Conservation (phyloP, 106 monocot species). For the Vanilla planifolia region DNA sequence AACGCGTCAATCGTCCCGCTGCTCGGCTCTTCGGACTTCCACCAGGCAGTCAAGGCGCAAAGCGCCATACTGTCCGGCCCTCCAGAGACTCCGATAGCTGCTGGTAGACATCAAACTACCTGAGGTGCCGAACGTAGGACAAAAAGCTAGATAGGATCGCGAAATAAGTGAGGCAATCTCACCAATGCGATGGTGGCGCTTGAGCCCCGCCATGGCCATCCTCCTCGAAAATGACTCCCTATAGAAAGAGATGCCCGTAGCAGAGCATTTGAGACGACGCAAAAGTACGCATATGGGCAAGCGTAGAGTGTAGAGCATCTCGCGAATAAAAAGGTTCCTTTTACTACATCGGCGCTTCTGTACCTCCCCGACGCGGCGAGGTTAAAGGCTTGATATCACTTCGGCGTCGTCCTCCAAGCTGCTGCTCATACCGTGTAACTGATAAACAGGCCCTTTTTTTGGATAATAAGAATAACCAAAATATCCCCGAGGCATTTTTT, state of each 20-base stretch:
- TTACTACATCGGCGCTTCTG: too few relatives aligned
- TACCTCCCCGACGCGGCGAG: too few relatives aligned
- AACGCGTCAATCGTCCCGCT: constrained; percentile 7
- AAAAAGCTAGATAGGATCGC: not conserved
- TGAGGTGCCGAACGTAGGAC: not conserved
- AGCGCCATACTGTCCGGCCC: constrained; percentile 96
- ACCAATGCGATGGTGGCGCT: constrained; percentile 89
- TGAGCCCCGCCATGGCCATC: constrained; percentile 88
- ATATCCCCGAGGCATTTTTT: too few relatives aligned
- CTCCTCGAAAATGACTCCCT: constrained; percentile 54
- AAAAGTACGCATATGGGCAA: constrained; percentile 22
- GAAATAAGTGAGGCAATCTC: not conserved
- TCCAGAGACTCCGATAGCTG: constrained; percentile 93
- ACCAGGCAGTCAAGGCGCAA: constrained; percentile 64
- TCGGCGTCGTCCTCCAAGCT: too few relatives aligned
- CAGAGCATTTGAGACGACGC: constrained; percentile 28
- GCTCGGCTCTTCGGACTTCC: constrained; percentile 45
- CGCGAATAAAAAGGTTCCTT: not conserved
- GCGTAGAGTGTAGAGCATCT: constrained; percentile 29
- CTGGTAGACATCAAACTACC: not conserved
- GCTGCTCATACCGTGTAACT: too few relatives aligned
- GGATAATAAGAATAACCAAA: too few relatives aligned
- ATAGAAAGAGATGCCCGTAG: constrained; percentile 36
- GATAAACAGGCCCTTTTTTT: too few relatives aligned
- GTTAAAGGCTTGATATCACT: too few relatives aligned